phyloP scores from a whole-genome alignment of 805 yeast species.

The Kodamaea leandrae region DNA sequence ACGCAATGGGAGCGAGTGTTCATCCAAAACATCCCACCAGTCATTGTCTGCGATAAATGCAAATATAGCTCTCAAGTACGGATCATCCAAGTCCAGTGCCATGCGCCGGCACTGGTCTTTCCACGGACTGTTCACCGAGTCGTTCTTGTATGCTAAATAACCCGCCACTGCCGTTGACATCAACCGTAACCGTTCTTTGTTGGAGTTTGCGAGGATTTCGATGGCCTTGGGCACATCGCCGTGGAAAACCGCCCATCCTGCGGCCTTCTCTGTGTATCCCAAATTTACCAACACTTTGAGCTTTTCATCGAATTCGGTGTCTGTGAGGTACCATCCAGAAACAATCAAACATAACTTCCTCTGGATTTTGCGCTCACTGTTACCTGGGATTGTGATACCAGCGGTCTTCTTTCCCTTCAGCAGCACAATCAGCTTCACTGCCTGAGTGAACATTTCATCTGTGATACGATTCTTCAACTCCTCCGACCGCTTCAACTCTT shows the following conservation, averaged over 20 bases:
- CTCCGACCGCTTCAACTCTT: conserved; percentile 27
- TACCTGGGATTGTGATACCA: conserved; percentile 42
- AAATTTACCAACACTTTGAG: conserved; percentile 51
- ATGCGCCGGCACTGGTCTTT: conserved; percentile 86
- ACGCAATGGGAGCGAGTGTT: conserved; percentile 78
- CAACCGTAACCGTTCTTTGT: conserved; percentile 64
- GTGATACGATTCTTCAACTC: conserved; percentile 30
- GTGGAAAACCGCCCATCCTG: conserved; percentile 96
- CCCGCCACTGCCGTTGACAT: conserved; percentile 96
- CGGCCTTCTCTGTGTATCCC: conserved; percentile 82
- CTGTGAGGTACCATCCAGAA: conserved; percentile 87
- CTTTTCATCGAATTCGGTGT: conserved; percentile 69
- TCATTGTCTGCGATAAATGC: conserved; percentile 92
- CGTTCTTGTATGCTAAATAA: conserved; percentile 63
- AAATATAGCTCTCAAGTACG: conserved; percentile 86
- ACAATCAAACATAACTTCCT: conserved; percentile 77
- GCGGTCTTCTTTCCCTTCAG: conserved; percentile 49
- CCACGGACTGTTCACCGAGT: conserved; percentile 73
- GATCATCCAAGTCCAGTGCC: conserved; percentile 85
- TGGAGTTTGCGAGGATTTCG: conserved; percentile 70
- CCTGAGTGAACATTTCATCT: conserved; percentile 45
- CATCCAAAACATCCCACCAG: conserved; percentile 95
- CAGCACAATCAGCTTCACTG: conserved; percentile 51
- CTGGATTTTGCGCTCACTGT: conserved; percentile 56
- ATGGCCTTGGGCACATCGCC: conserved; percentile 84